Conservation (phyloP, 192 early-diverging fungal genomes). For the Coemansia sp. region DNA sequence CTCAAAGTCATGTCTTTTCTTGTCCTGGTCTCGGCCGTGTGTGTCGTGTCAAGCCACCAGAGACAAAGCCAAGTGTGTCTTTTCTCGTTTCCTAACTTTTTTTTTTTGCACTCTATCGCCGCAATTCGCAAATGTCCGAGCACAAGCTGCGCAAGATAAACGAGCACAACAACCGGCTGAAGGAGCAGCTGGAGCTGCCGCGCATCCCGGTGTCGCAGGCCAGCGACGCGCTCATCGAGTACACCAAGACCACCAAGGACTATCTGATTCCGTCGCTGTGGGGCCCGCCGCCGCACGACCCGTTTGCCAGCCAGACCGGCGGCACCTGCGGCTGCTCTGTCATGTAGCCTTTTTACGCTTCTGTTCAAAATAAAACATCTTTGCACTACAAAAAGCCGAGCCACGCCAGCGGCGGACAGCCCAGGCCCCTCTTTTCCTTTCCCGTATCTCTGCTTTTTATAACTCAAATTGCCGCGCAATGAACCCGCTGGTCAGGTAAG, state of each 20-base stretch:
- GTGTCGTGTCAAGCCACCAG: no score
- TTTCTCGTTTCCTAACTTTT: background rate
- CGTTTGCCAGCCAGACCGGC: slow-evolving; percentile 58
- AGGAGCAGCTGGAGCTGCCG: slow-evolving; percentile 75
- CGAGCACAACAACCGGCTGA: slow-evolving; percentile 72
- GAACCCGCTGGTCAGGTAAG: slow-evolving; percentile 26
- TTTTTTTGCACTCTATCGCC: background rate
- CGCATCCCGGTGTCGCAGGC: slow-evolving; percentile 77
- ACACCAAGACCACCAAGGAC: slow-evolving; percentile 60
- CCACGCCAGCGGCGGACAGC: background rate
- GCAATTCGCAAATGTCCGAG: slow-evolving; percentile 45
- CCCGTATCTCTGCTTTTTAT: background rate
- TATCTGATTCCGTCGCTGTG: slow-evolving; percentile 59
- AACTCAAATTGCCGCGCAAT: slow-evolving; percentile 4
- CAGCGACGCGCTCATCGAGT: slow-evolving; percentile 58
- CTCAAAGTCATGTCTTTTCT: background rate
- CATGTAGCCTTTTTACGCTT: slow-evolving; percentile 30
- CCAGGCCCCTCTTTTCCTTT: background rate
- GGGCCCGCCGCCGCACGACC: slow-evolving; percentile 61
- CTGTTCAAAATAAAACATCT: background rate
- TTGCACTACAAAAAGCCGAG: background rate
- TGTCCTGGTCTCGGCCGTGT: no score
- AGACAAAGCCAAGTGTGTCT: no score
- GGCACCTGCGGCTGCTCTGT: slow-evolving; percentile 53
- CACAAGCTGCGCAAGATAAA: slow-evolving; percentile 67